Evolutionary conservation across 1,284 basidiomycete species (phyloP), one percentile per base, ranked within the genome.

Genomic region (Sporisorium iseilematis-ciliati): DNA sequence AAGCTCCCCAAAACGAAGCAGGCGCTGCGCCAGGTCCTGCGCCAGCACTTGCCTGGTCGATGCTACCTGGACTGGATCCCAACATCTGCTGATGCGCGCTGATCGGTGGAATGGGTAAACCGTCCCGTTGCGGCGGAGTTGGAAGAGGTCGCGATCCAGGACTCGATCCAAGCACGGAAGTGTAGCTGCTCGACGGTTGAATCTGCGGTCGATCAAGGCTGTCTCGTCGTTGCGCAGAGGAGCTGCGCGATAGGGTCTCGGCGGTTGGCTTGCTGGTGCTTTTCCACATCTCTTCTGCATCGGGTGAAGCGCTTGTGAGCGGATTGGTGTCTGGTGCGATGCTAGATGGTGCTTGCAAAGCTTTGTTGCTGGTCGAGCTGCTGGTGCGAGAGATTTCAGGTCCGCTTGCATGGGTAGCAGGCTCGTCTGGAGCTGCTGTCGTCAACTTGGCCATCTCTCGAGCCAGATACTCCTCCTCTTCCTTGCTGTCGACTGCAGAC

Each of bases 371-470:
- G 26, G 26, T 26, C 16, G 55, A 61, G 58, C 62, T 65, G 42
- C 31, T 54, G 21, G 45, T 52, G 25, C 58, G 51, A 18, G 63
- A 49, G 51, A 65, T 43, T 6, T 6, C 23, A 5, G 45, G 23
- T 23, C 16, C 25, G 41, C 11, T 58, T 21, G 52, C 29, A 41
- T 10, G 14, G n/a, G 48, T n/a, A 5, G 51, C 14, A 12, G 54
- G 20, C 12, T 68, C 62, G 6, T 54, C 54, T 3, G 63, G 23
- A 23, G 41, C 71, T 14, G 46, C 55, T 12, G 61, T 51, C 5
- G 74, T 76, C 49, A 81, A 55, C 60, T 75, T 78, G 35, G 67
- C 77, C 79, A 82, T 80, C 66, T 82, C 79, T 11, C 78, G 42
- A 14, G 72, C 78, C 18, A 81, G 42, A 60, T 79, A 74, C 38